Evolutionary conservation across 208 protist species (phyloP).

Genomic region (Crithidia expoeki): DNA sequence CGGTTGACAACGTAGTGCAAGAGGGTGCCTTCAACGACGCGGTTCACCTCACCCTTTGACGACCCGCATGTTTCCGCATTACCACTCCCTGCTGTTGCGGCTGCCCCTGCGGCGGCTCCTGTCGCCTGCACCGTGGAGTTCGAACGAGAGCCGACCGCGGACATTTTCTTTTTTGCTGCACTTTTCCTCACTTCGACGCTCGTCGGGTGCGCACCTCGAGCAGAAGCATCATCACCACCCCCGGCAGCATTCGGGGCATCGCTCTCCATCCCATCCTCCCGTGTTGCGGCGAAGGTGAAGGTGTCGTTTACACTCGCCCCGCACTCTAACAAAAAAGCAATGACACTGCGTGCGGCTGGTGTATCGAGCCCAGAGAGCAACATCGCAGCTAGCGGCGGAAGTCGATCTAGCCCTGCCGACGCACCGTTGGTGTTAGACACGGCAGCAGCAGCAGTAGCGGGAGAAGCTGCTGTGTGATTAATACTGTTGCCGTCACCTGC

Average conservation of each 20-base stretch:
- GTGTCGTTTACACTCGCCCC: constrained; percentile 62
- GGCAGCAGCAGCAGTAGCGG: no score
- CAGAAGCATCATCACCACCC: background rate
- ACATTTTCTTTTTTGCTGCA: constrained; percentile 2
- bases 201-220: background rate
- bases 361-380: constrained; percentile 52
- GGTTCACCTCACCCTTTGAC: background rate
- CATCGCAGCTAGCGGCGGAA: constrained; percentile 38
- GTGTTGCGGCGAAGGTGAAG: constrained; percentile 28
- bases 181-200: constrained; percentile 2
- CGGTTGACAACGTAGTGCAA: constrained; percentile 77
- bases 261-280: background rate
- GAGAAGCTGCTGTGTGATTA: background rate
- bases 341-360: constrained; percentile 39
- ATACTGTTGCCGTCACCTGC: background rate
- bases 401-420: constrained; percentile 4
- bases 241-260: background rate
- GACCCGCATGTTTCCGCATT: background rate
- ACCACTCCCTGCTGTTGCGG: background rate
- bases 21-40: constrained; percentile 44
- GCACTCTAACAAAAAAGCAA: constrained; percentile 52
- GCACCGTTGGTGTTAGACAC: background rate
- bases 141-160: background rate
- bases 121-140: background rate
- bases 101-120: background rate